Evolutionary conservation across 495 filamentous ascomycete species (phyloP).

Genomic region (Parachaetomium inaequale): DNA sequence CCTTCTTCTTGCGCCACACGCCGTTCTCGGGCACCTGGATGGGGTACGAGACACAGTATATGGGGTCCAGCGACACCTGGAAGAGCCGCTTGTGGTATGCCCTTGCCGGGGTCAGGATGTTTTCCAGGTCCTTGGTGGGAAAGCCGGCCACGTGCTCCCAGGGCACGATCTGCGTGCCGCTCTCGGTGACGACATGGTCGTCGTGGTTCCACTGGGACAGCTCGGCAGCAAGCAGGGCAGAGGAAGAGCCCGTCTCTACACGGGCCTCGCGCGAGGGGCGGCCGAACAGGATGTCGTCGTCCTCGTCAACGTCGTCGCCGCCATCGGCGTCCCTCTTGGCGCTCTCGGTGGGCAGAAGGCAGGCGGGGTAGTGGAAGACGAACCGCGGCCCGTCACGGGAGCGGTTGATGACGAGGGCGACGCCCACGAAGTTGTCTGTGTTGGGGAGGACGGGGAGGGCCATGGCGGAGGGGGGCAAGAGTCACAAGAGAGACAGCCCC

Average conservation of each 20-base stretch:
- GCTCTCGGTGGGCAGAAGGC: conserved; percentile 32
- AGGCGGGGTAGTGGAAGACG: conserved; percentile 84
- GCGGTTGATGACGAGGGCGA: conserved; percentile 78
- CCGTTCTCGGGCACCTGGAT: conserved; percentile 85
- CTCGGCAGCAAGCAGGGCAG: conserved; percentile 35
- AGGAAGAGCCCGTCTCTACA: conserved; percentile 35
- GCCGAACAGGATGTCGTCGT: conserved; percentile 41
- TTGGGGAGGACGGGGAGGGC: conserved; percentile 45
- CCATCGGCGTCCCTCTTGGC: conserved; percentile 20
- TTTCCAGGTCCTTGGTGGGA: conserved; percentile 73
- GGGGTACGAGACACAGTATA: conserved; percentile 82
- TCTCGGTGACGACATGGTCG: conserved; percentile 50
- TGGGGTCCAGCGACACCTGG: conserved; percentile 78
- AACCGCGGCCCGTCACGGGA: conserved; percentile 77
- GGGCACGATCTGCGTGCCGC: conserved; percentile 54
- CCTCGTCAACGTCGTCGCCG: conserved; percentile 41
- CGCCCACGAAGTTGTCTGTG: conserved; percentile 58
- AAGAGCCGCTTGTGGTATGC: conserved; percentile 85
- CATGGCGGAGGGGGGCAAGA: too few relatives aligned
- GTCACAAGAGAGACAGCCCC: too few relatives aligned
- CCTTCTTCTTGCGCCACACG: conserved; percentile 78
- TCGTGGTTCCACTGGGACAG: conserved; percentile 55
- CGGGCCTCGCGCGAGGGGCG: conserved; percentile 27
- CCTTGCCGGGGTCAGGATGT: conserved; percentile 71
- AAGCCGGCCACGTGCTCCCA: conserved; percentile 80